Percentiles rank a stretch among this genome's conserved stretches.
These are phyloP conservation scores for Eutypella sp. DNA, from an alignment of 2,329 filamentous ascomycete genomes.

Conservation along the genomic window DNA sequence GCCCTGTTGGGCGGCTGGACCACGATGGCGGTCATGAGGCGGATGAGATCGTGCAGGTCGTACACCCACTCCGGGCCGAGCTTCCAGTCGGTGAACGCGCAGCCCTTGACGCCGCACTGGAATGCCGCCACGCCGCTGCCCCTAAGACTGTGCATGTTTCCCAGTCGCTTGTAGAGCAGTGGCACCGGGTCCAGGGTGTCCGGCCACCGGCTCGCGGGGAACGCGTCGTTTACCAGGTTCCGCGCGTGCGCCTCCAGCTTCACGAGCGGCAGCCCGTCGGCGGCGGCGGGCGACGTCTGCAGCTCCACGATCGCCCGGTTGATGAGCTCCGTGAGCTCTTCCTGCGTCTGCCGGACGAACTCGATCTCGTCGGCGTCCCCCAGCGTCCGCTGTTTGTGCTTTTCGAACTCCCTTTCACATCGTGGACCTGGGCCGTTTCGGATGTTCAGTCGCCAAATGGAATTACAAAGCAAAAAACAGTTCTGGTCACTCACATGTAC, in stretches of 20 bases:
- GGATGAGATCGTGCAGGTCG: slow-evolving; percentile 18
- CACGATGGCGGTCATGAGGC: slow-evolving; percentile 13
- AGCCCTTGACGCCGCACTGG: slow-evolving; percentile 21
- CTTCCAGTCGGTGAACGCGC: slow-evolving; percentile 13
- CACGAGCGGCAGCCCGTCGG: not conserved
- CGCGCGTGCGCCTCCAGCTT: slow-evolving; percentile 9
- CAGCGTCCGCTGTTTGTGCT: slow-evolving; percentile 8
- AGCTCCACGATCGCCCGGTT: slow-evolving; percentile 1
- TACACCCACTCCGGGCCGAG: slow-evolving; percentile 20
- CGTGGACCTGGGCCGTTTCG: slow-evolving; percentile 14
- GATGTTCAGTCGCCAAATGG: not conserved
- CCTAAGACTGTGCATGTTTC: slow-evolving; percentile 16
- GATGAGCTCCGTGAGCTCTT: not conserved
- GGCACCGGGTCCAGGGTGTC: slow-evolving; percentile 25
- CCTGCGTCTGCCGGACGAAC: slow-evolving; percentile 11
- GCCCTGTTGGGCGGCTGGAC: slow-evolving; percentile 6
- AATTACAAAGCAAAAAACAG: not conserved
- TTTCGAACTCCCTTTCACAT: slow-evolving; percentile 20
- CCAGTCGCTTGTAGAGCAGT: slow-evolving; percentile 15
- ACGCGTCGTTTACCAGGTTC: slow-evolving; percentile 8
- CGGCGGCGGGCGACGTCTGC: not conserved
- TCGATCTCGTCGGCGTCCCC: slow-evolving; percentile 8
- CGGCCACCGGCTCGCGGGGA: slow-evolving; percentile 19
- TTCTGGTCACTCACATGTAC: slow-evolving; percentile 17
- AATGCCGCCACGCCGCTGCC: slow-evolving; percentile 14